phyloP scores from a whole-genome alignment of 2,329 filamentous ascomycete genomes.

The Polychaeton citri region DNA sequence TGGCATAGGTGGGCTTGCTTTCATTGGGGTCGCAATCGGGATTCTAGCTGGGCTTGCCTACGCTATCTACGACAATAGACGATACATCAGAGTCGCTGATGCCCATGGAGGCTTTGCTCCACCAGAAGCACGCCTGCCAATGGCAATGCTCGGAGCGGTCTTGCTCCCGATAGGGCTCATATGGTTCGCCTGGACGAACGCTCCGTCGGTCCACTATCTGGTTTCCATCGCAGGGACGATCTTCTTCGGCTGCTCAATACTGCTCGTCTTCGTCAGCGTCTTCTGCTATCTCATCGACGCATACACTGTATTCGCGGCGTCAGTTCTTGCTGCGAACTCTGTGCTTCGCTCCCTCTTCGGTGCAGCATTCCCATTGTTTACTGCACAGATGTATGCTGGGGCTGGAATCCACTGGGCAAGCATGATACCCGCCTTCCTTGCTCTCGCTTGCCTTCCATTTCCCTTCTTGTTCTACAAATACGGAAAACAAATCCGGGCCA shows the following conservation, averaged over 20 bases:
- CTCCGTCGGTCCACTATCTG: constrained; percentile 42
- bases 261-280: constrained; percentile 52
- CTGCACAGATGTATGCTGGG: constrained; percentile 44
- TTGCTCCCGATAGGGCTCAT: constrained; percentile 52
- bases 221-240: constrained; percentile 36
- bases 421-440: constrained; percentile 60
- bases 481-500: constrained; percentile 47
- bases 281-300: constrained; percentile 57
- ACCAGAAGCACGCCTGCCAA: constrained; percentile 52
- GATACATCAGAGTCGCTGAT: constrained; percentile 36
- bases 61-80: constrained; percentile 38
- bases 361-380: constrained; percentile 69
- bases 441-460: constrained; percentile 57
- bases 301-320: constrained; percentile 61
- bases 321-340: constrained; percentile 62
- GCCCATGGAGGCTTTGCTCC: constrained; percentile 43
- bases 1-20: constrained; percentile 50
- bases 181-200: constrained; percentile 57
- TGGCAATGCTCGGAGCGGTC: constrained; percentile 48
- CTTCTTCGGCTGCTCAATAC: constrained; percentile 46
- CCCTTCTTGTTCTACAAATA: constrained; percentile 68
- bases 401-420: constrained; percentile 63
- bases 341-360: constrained; percentile 67
- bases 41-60: constrained; percentile 47
- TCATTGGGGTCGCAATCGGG: constrained; percentile 56